phyloP scores from a whole-genome alignment of 1,139 yeast species.

The Saccharomycopsis phalli region DNA sequence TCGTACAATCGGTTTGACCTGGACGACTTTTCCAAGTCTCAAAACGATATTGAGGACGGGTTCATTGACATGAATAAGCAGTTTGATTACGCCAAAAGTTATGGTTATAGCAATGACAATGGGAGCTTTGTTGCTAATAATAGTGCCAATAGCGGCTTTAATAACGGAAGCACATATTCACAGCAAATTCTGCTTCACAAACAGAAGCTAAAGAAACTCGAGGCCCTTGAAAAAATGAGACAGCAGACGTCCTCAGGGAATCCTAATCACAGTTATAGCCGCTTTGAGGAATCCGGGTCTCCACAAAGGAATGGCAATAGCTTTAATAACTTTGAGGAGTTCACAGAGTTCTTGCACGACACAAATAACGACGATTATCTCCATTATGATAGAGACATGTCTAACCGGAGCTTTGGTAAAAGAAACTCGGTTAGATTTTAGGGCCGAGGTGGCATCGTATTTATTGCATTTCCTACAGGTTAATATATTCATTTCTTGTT shows the following conservation, averaged over 20 bases:
- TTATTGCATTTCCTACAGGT: not conserved
- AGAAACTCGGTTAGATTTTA: constrained; percentile 8
- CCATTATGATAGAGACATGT: not conserved
- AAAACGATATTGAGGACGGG: constrained; percentile 1
- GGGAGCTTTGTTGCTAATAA: not conserved
- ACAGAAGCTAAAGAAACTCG: constrained; percentile 9
- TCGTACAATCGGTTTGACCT: constrained; percentile 1
- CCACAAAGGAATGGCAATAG: not conserved
- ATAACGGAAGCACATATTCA: not conserved
- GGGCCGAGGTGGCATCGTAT: not conserved
- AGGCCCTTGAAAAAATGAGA: constrained; percentile 14
- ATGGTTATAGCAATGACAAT: no score
- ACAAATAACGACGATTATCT: not conserved
- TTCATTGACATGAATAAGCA: not conserved
- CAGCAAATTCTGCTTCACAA: constrained; percentile 5
- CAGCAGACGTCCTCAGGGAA: constrained; percentile 2
- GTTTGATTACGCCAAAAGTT: not conserved
- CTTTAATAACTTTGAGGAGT: constrained; percentile 6
- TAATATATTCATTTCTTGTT: not conserved
- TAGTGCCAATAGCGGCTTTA: constrained; percentile 1
- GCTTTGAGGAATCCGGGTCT: not conserved
- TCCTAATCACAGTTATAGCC: not conserved
- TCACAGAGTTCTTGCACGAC: constrained; percentile 2
- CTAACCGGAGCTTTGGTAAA: not conserved
- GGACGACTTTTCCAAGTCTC: not conserved